Conservation (phyloP, 495 filamentous ascomycete species). For the Podospora australis region DNA sequence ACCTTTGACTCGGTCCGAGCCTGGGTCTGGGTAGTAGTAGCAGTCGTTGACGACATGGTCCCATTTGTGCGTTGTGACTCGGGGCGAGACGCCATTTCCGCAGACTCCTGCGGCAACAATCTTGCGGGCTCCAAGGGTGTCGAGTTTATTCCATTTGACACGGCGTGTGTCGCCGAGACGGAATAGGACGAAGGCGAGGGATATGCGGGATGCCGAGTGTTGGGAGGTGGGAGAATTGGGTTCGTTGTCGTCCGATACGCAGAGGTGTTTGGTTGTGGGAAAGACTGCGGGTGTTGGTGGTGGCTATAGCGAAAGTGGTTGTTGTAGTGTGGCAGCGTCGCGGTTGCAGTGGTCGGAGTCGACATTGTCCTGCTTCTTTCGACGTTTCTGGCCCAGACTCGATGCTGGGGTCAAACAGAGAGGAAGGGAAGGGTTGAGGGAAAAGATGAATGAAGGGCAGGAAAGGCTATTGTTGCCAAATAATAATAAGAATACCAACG, state of each 20-base stretch:
- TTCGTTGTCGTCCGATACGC: constrained; percentile 47
- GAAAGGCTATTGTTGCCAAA: background rate
- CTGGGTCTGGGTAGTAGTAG: constrained; percentile 13
- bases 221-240: constrained; percentile 44
- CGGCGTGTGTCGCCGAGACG: constrained; percentile 26
- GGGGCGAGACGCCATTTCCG: constrained; percentile 17
- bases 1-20: constrained; percentile 26
- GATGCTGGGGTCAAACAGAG: constrained; percentile 1
- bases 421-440: constrained; percentile 1
- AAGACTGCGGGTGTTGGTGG: constrained; percentile 53
- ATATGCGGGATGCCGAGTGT: constrained; percentile 36
- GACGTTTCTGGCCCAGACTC: no score
- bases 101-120: constrained; percentile 25
- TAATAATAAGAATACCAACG: background rate
- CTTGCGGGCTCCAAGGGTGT: constrained; percentile 26
- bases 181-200: constrained; percentile 32
- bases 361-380: constrained; percentile 61
- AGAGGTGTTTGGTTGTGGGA: constrained; percentile 30
- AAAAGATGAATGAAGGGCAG: constrained; percentile 4
- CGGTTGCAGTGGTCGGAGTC: constrained; percentile 75
- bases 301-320: constrained; percentile 63
- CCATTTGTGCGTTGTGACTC: constrained; percentile 20
- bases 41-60: constrained; percentile 35
- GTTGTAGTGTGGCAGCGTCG: constrained; percentile 57
- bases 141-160: constrained; percentile 31